Percentiles rank a stretch among this genome's conserved stretches.
Evolutionary conservation across 176 grass and related monocot genomes (phyloP).

Genomic region (Oryza meyeriana): DNA sequence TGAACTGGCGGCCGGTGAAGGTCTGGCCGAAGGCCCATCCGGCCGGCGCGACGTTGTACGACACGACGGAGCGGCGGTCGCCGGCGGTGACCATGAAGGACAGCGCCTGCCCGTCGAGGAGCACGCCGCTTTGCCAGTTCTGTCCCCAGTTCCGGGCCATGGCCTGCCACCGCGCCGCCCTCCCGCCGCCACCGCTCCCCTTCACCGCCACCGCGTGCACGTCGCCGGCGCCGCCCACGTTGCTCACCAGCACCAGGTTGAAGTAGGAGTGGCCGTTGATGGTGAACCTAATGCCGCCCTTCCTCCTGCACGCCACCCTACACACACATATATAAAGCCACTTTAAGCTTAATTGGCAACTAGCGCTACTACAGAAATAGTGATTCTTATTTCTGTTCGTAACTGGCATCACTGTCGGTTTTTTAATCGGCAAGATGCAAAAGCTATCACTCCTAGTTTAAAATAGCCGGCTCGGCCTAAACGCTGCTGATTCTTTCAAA

Average conservation of each 20-base stretch:
- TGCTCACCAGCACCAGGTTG: constrained; percentile 68
- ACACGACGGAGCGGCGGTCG: constrained; percentile 43
- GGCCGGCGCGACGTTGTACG: constrained; percentile 51
- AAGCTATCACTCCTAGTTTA: too few species aligned
- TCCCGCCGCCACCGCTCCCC: constrained; percentile 35
- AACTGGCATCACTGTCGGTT: too few species aligned
- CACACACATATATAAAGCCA: not conserved
- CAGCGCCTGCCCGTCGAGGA: constrained; percentile 50
- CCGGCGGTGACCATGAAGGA: constrained; percentile 61
- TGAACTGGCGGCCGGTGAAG: constrained; percentile 64
- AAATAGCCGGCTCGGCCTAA: too few species aligned
- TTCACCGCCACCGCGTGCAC: constrained; percentile 58
- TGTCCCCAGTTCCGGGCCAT: constrained; percentile 80
- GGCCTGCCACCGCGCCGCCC: constrained; percentile 38
- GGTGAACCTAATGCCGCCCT: constrained; percentile 65
- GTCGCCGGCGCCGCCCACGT: constrained; percentile 66
- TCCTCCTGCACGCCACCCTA: constrained; percentile 63
- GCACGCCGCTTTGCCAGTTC: constrained; percentile 79
- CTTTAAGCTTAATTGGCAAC: too few species aligned
- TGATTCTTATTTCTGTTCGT: too few species aligned
- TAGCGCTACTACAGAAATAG: too few species aligned
- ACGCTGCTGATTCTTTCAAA: too few species aligned
- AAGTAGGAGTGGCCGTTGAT: constrained; percentile 78
- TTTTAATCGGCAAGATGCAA: too few species aligned
- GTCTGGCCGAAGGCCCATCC: constrained; percentile 82